A percentile compares a stretch with the other conserved stretches of the same genome.
Evolutionary conservation across 495 filamentous ascomycete species (phyloP).

Genomic region (Penicillium silybi): DNA sequence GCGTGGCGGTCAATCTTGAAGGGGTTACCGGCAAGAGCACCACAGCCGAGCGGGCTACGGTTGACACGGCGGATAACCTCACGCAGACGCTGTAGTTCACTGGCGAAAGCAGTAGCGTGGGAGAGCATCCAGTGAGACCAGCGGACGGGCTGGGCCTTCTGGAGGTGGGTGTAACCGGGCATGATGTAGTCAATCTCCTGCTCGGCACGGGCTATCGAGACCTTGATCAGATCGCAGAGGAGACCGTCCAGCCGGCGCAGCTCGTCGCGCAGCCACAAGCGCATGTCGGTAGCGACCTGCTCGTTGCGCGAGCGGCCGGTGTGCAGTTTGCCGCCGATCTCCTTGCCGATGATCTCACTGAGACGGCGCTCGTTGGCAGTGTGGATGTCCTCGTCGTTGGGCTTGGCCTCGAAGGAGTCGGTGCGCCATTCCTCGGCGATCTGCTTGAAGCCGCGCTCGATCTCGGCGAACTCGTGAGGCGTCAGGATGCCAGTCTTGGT

Average conservation of each 20-base stretch:
- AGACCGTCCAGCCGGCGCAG: constrained; percentile 66
- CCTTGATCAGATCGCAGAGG: constrained; percentile 66
- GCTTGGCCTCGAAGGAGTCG: constrained; percentile 41
- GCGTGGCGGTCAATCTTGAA: constrained; percentile 86
- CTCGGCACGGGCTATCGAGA: constrained; percentile 71
- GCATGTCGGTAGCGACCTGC: constrained; percentile 91
- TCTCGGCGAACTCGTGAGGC: constrained; percentile 66
- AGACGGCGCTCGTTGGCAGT: constrained; percentile 91
- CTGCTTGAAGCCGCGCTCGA: constrained; percentile 68
- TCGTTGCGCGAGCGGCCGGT: constrained; percentile 91
- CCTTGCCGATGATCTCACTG: constrained; percentile 83
- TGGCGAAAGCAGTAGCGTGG: constrained; percentile 70
- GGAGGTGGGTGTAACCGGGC: constrained; percentile 81
- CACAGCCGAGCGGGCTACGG: constrained; percentile 72
- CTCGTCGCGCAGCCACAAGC: constrained; percentile 82
- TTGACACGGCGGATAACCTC: constrained; percentile 75
- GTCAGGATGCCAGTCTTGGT: constrained; percentile 71
- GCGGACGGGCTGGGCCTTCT: constrained; percentile 85
- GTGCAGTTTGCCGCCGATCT: constrained; percentile 87
- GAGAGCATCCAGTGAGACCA: constrained; percentile 87
- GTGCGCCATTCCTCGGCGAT: constrained; percentile 73
- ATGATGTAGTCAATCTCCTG: constrained; percentile 64
- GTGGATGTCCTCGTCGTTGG: constrained; percentile 67
- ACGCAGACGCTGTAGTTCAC: constrained; percentile 74
- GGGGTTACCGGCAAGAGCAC: constrained; percentile 87